These are phyloP conservation scores for Termitomyces sp. DNA, from an alignment of 768 basidiomycete species.

Conservation along the genomic window DNA sequence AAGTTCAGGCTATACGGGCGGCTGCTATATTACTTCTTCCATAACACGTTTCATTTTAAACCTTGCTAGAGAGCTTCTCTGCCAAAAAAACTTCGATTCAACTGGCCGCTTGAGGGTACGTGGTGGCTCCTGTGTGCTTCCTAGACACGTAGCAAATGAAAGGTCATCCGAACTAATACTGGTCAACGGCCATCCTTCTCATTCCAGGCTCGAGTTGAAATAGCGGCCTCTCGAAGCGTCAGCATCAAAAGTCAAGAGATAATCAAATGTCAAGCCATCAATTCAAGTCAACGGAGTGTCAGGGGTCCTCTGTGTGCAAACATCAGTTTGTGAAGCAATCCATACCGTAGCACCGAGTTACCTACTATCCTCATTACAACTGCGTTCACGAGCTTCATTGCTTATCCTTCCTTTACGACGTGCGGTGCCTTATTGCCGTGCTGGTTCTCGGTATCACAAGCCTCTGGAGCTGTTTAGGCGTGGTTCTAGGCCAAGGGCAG, in stretches of 20 bases:
- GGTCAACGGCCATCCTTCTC: not conserved
- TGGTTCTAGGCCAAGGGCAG: constrained; percentile 10
- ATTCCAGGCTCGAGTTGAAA: not conserved
- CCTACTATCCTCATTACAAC: not conserved
- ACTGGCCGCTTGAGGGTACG: not conserved
- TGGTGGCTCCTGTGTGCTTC: not conserved
- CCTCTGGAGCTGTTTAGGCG: constrained; percentile 3
- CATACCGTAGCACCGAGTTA: not conserved
- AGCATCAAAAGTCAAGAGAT: not conserved
- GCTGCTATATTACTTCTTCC: too few species aligned
- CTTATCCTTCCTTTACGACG: constrained; percentile 10
- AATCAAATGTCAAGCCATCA: not conserved
- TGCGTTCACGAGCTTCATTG: not conserved
- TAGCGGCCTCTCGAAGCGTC: not conserved
- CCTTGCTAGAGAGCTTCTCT: not conserved
- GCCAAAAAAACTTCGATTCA: not conserved
- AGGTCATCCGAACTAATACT: not conserved
- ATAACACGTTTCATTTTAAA: not conserved
- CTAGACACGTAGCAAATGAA: not conserved
- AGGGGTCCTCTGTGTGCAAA: not conserved
- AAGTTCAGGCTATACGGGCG: not conserved
- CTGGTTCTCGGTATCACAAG: constrained; percentile 19
- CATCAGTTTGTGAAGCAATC: not conserved
- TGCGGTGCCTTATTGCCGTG: constrained; percentile 12
- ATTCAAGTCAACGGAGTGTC: not conserved